Evolutionary conservation across 306 rosid species (phyloP).

Genomic region (Cucumis hystrix): DNA sequence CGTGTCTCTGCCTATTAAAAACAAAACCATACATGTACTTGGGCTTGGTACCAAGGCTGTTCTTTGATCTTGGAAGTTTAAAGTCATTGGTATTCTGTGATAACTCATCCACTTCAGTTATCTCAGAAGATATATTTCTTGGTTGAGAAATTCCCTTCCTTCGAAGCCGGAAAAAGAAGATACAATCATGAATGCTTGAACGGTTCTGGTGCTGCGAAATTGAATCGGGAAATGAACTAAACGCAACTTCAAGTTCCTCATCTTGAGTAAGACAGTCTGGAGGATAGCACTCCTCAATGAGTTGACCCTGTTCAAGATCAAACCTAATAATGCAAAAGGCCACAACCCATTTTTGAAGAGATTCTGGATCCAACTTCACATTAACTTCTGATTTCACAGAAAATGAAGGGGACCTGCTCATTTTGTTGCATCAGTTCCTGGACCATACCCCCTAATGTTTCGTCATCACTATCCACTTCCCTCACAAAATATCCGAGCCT

Average conservation of each 20-base stretch:
- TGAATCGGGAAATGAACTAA: constrained; percentile 75
- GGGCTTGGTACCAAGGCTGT: constrained; percentile 18
- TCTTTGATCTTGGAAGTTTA: constrained; percentile 21
- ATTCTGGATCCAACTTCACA: constrained; percentile 56
- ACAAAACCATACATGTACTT: constrained; percentile 80
- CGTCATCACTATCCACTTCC: constrained; percentile 19
- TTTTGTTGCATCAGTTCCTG: constrained; percentile 30
- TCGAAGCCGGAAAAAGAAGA: constrained; percentile 69
- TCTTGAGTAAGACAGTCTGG: constrained; percentile 51
- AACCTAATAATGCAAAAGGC: constrained; percentile 75
- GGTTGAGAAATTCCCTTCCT: constrained; percentile 29
- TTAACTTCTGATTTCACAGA: constrained; percentile 53
- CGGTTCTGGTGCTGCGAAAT: constrained; percentile 84
- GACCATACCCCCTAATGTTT: constrained; percentile 13
- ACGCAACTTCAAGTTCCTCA: constrained; percentile 81
- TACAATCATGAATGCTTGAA: constrained; percentile 74
- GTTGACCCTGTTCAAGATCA: constrained; percentile 90
- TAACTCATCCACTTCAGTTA: constrained; percentile 22
- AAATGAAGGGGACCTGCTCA: constrained; percentile 79
- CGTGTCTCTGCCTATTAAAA: constrained; percentile 89
- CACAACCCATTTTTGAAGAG: constrained; percentile 55
- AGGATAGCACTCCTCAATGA: constrained; percentile 92
- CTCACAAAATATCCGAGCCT: constrained; percentile 14
- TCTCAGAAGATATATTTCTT: constrained; percentile 24
- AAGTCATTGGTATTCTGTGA: constrained; percentile 17